A percentile compares a stretch with the other conserved stretches of the same genome.
Conservation (phyloP, 768 basidiomycete genomes). For the Amanita pseudoporphyria region DNA sequence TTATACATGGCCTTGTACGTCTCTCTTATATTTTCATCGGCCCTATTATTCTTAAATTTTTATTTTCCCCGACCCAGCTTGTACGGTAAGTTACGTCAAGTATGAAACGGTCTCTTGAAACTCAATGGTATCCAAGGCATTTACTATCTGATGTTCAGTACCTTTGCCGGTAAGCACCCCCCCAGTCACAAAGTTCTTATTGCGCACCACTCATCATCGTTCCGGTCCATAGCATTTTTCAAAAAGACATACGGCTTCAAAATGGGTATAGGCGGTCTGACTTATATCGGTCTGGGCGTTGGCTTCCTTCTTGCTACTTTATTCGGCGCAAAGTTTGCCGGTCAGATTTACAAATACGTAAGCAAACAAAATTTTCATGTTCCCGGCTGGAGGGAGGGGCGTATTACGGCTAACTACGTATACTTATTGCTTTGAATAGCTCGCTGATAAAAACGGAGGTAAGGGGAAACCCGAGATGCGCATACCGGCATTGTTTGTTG, state of each 20-base stretch:
- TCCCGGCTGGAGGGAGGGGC: too few relatives aligned
- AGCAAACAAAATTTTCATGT: conserved; percentile 7
- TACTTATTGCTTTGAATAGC: too few relatives aligned
- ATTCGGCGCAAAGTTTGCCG: conserved; percentile 38
- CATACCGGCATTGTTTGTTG: conserved; percentile 63
- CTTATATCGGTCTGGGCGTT: conserved; percentile 44
- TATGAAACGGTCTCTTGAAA: neutral
- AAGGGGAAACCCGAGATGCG: conserved; percentile 69
- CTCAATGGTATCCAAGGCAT: conserved; percentile 27
- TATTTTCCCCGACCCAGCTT: too few relatives aligned
- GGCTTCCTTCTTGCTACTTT: conserved; percentile 43
- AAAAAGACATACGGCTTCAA: conserved; percentile 39
- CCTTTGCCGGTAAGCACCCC: conserved; percentile 58
- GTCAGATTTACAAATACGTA: conserved; percentile 40
- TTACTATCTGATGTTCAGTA: conserved; percentile 66
- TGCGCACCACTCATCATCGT: too few relatives aligned
- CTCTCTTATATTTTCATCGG: neutral
- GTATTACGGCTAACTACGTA: too few relatives aligned
- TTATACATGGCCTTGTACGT: conserved; percentile 64
- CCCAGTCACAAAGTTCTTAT: too few relatives aligned
- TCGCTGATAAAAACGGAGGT: conserved; percentile 47
- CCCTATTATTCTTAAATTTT: neutral
- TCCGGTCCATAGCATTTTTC: conserved; percentile 32
- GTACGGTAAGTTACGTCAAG: conserved; percentile 32
- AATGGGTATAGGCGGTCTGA: conserved; percentile 41